phyloP scores from a whole-genome alignment of 139 green algal species.

The Chlorella sp. region DNA sequence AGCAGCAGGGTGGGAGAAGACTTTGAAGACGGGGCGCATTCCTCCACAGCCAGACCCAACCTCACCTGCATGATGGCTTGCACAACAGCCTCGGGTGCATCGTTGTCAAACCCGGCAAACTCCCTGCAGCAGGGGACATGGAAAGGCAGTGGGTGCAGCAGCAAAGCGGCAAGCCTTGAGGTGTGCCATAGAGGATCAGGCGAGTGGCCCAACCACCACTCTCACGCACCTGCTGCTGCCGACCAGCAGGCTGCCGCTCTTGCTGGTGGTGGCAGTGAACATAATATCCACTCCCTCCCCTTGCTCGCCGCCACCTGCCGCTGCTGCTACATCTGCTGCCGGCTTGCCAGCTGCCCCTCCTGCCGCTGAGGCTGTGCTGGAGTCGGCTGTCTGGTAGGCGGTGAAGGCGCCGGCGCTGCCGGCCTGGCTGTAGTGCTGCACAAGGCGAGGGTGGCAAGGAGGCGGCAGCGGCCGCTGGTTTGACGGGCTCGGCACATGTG shows the following conservation, averaged over 20 bases:
- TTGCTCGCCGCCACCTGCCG: not conserved
- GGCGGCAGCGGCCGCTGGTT: not conserved
- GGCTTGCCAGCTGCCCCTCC: not conserved
- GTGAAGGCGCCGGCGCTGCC: not conserved
- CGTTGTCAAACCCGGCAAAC: slow-evolving; percentile 57
- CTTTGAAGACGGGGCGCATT: no score
- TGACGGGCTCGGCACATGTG: not conserved
- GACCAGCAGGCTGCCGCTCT: slow-evolving; percentile 61
- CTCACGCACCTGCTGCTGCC: slow-evolving; percentile 6
- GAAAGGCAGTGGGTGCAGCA: not conserved
- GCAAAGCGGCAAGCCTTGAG: not conserved
- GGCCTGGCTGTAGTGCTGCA: not conserved
- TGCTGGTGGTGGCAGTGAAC: slow-evolving; percentile 79
- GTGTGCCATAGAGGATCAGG: no score
- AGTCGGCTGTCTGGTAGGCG: not conserved
- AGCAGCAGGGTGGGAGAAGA: no score
- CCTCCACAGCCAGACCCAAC: no score
- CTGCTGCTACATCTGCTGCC: not conserved
- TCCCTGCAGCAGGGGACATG: slow-evolving; percentile 64
- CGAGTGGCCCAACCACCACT: no score
- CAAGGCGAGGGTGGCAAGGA: not conserved
- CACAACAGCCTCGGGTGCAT: slow-evolving; percentile 43
- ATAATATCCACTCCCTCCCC: slow-evolving; percentile 61
- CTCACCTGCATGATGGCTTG: slow-evolving; percentile 36
- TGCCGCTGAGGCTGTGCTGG: not conserved